Percentiles rank a stretch among this genome's conserved stretches.
These are phyloP conservation scores for Penicillium polonicum DNA, from an alignment of 2,329 filamentous ascomycete genomes.

Conservation along the genomic window DNA sequence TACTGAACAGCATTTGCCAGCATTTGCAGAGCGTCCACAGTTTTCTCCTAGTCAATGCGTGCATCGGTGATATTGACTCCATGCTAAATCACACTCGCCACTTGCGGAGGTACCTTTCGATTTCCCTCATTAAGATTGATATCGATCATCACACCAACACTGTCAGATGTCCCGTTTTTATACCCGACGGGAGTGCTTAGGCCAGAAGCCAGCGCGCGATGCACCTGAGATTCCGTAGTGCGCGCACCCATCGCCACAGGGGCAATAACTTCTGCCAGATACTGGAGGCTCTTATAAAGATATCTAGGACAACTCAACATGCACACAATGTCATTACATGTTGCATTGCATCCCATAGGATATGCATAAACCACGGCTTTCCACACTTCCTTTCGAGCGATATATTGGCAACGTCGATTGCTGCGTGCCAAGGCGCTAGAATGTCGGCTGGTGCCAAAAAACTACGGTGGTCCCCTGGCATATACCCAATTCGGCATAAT, in stretches of 20 bases:
- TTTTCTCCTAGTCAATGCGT: constrained; percentile 90
- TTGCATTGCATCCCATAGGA: background rate
- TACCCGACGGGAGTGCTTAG: constrained; percentile 96
- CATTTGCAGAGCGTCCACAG: constrained; percentile 64
- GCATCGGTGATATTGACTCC: constrained; percentile 77
- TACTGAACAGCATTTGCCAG: constrained; percentile 58
- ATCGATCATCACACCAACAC: too few relatives aligned
- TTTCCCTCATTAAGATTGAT: too few relatives aligned
- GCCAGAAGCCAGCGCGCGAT: constrained; percentile 91
- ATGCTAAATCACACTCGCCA: too few relatives aligned
- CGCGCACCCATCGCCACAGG: constrained; percentile 85
- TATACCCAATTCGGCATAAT: background rate
- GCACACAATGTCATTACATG: background rate
- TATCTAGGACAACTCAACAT: background rate
- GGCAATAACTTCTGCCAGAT: constrained; percentile 93
- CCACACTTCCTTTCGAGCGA: background rate
- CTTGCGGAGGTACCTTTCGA: too few relatives aligned
- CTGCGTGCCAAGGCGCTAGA: background rate
- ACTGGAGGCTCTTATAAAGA: constrained; percentile 53
- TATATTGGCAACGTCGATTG: background rate
- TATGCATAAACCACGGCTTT: background rate
- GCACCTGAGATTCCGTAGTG: constrained; percentile 93
- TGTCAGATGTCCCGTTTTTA: constrained; percentile 44
- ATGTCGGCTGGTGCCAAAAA: too few relatives aligned
- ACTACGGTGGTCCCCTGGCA: too few relatives aligned